Conservation (phyloP, 768 basidiomycete species). For the Amanita fuliginea region DNA sequence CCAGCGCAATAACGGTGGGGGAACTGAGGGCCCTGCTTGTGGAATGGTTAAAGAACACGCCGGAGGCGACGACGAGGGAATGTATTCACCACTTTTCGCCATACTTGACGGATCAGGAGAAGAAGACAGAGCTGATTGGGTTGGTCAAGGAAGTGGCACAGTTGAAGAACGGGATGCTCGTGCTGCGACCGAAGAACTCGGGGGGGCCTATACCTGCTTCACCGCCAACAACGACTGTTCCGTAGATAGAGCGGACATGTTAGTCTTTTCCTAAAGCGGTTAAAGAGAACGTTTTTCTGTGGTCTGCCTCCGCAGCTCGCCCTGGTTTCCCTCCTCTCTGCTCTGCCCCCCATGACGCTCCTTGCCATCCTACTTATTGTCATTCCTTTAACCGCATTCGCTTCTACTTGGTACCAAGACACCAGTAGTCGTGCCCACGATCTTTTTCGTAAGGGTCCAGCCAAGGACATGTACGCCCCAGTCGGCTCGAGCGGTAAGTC, state of each 20-base stretch:
- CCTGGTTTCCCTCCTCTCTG: background rate
- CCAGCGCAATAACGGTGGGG: conserved; percentile 29
- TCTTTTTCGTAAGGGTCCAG: conserved; percentile 48
- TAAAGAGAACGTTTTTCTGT: background rate
- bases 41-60: conserved; percentile 62
- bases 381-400: conserved; percentile 12
- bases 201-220: conserved; percentile 25
- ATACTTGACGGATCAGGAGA: conserved; percentile 56
- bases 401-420: conserved; percentile 46
- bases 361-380: conserved; percentile 7
- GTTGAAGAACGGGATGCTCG: conserved; percentile 54
- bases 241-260: background rate
- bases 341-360: conserved; percentile 12
- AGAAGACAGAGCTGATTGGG: conserved; percentile 66
- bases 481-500: conserved; percentile 51
- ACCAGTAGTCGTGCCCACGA: conserved; percentile 45
- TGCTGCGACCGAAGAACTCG: conserved; percentile 35
- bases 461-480: conserved; percentile 40
- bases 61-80: conserved; percentile 65
- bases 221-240: background rate
- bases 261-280: background rate
- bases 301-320: background rate
- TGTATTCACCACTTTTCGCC: conserved; percentile 75
- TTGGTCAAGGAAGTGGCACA: conserved; percentile 74
- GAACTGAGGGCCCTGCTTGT: conserved; percentile 61